These are phyloP conservation scores for Halophytophthora polymorphica DNA, from an alignment of 352 stramenopile genomes.

Conservation along the genomic window DNA sequence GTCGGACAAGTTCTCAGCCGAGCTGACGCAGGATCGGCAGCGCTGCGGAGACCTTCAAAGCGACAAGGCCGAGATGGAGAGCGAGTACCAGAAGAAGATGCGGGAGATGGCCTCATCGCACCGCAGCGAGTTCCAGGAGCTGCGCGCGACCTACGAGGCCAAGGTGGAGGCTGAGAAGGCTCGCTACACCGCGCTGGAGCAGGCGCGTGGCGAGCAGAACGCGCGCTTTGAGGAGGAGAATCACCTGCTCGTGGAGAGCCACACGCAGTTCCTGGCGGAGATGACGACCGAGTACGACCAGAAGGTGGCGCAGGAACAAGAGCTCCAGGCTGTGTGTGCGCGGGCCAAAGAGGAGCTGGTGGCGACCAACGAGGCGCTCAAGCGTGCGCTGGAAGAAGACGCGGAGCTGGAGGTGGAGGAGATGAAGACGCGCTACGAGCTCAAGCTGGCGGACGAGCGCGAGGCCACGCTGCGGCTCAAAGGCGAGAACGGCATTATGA, in stretches of 20 bases:
- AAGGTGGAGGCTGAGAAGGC: constrained; percentile 92
- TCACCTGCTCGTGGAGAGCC: constrained; percentile 70
- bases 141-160: constrained; percentile 88
- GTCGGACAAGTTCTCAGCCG: constrained; percentile 91
- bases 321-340: constrained; percentile 60
- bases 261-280: constrained; percentile 86
- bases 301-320: constrained; percentile 86
- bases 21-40: constrained; percentile 92
- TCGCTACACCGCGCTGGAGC: constrained; percentile 78
- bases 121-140: constrained; percentile 87
- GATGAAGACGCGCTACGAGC: constrained; percentile 90
- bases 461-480: constrained; percentile 93
- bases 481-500: constrained; percentile 96
- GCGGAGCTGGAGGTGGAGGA: constrained; percentile 93
- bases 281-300: constrained; percentile 91
- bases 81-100: constrained; percentile 90
- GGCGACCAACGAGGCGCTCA: constrained; percentile 87
- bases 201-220: constrained; percentile 71
- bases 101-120: constrained; percentile 87
- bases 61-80: constrained; percentile 91
- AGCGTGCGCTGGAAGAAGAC: constrained; percentile 92
- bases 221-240: constrained; percentile 75
- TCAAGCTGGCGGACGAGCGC: constrained; percentile 85
- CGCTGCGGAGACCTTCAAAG: constrained; percentile 87
- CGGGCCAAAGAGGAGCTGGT: constrained; percentile 70